Conservation (phyloP, 331 rosid species). For the Erythrophleum ivorense region DNA sequence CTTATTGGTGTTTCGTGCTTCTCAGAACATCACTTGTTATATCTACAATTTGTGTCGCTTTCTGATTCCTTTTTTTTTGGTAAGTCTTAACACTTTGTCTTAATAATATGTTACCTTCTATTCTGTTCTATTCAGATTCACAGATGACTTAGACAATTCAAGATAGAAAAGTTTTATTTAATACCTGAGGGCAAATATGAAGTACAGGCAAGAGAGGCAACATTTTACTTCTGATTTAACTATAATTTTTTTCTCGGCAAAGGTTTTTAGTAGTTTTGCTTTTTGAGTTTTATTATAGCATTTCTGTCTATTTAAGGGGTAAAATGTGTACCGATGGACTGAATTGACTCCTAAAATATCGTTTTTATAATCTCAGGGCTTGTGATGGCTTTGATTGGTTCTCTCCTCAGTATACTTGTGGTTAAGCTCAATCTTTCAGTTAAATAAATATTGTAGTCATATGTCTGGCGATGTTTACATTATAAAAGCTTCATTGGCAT, state of each 20-base stretch:
- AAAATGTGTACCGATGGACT: not conserved
- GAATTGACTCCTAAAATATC: not conserved
- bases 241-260: not conserved
- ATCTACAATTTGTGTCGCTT: conserved; percentile 72
- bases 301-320: too few species aligned
- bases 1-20: conserved; percentile 62
- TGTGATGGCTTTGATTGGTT: conserved; percentile 91
- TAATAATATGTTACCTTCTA: conserved; percentile 17
- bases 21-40: conserved; percentile 68
- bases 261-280: not conserved
- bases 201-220: not conserved
- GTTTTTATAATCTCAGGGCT: conserved; percentile 67
- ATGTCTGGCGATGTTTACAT: conserved; percentile 13
- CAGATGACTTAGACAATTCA: not conserved
- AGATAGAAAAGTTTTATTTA: not conserved
- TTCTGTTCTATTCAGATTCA: not conserved
- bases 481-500: not conserved
- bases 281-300: not conserved
- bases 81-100: conserved; percentile 37
- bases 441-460: conserved; percentile 6
- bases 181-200: not conserved
- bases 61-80: conserved; percentile 87
- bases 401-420: conserved; percentile 73
- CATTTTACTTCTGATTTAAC: not conserved
- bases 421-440: conserved; percentile 55